Evolutionary conservation across 164 flowering plant species (phyloP).

Genomic region (Tetracentron sinense): DNA sequence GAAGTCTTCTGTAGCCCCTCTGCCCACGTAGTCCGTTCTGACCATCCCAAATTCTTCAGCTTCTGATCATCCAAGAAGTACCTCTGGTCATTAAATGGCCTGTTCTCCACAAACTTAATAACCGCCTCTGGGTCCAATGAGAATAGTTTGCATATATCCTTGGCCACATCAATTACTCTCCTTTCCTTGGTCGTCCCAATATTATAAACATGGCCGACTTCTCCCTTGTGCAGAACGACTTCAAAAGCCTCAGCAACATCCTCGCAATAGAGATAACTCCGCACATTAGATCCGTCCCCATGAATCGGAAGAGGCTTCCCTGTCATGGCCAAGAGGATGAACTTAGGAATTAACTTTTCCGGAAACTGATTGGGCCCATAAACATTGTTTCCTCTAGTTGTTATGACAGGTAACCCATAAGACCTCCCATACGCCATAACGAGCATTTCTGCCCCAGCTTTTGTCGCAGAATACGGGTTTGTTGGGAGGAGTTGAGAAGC

Average conservation of each 20-base stretch:
- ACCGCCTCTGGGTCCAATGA: constrained; percentile 10
- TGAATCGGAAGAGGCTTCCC: constrained; percentile 15
- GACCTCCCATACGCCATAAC: constrained; percentile 23
- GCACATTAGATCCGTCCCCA: constrained; percentile 16
- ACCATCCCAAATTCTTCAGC: constrained; percentile 17
- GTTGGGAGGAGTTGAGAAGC: constrained; percentile 21
- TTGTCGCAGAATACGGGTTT: constrained; percentile 16
- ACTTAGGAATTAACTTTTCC: constrained; percentile 14
- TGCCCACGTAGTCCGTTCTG: constrained; percentile 14
- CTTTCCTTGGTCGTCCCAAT: constrained; percentile 14
- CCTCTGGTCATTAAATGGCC: constrained; percentile 17
- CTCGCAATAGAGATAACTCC: constrained; percentile 18
- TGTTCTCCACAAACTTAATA: constrained; percentile 15
- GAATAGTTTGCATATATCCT: constrained; percentile 18
- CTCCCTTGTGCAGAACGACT: constrained; percentile 15
- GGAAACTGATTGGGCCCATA: constrained; percentile 18
- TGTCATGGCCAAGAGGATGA: constrained; percentile 17
- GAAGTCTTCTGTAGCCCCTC: constrained; percentile 15
- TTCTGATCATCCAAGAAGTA: constrained; percentile 18
- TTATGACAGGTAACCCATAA: constrained; percentile 21
- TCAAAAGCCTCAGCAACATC: constrained; percentile 20
- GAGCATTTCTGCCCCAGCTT: constrained; percentile 22
- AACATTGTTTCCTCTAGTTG: constrained; percentile 21
- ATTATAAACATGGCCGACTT: constrained; percentile 17
- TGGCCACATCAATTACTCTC: constrained; percentile 14